Evolutionary conservation across 1,139 yeast species (phyloP).

Genomic region (Hansenula anomala): DNA sequence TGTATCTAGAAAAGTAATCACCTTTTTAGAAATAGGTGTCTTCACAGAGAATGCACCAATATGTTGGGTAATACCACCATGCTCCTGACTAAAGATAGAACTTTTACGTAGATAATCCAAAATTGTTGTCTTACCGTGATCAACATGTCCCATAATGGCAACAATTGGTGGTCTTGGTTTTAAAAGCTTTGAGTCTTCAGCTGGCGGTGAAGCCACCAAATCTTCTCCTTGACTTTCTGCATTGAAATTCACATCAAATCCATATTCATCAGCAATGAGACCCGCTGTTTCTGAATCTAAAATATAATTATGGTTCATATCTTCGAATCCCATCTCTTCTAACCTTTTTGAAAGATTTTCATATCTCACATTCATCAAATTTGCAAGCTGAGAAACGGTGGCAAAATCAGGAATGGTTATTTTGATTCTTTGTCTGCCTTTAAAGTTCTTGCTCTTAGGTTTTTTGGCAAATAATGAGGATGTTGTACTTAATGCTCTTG

Average conservation of each 20-base stretch:
- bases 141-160: slow-evolving; percentile 98
- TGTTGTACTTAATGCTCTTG: neutral
- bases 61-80: slow-evolving; percentile 97
- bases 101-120: slow-evolving; percentile 82
- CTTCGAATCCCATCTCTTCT: slow-evolving; percentile 69
- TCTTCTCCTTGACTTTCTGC: slow-evolving; percentile 47
- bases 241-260: slow-evolving; percentile 49
- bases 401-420: slow-evolving; percentile 20
- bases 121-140: slow-evolving; percentile 96
- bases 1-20: slow-evolving; percentile 87
- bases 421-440: slow-evolving; percentile 3
- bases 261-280: slow-evolving; percentile 84
- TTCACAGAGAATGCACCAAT: slow-evolving; percentile 93
- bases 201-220: slow-evolving; percentile 42
- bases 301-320: slow-evolving; percentile 71
- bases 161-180: slow-evolving; percentile 88
- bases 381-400: slow-evolving; percentile 52
- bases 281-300: slow-evolving; percentile 83
- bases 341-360: slow-evolving; percentile 55
- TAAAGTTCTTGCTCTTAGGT: slow-evolving; percentile 2
- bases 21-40: slow-evolving; percentile 68
- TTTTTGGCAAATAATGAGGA: neutral
- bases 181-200: slow-evolving; percentile 42
- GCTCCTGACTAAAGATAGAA: slow-evolving; percentile 76
- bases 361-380: slow-evolving; percentile 61